A percentile compares a stretch with the other conserved stretches of the same genome.
Conservation (phyloP, 768 basidiomycete genomes). For the Lanmaoa pseudosensibilis region DNA sequence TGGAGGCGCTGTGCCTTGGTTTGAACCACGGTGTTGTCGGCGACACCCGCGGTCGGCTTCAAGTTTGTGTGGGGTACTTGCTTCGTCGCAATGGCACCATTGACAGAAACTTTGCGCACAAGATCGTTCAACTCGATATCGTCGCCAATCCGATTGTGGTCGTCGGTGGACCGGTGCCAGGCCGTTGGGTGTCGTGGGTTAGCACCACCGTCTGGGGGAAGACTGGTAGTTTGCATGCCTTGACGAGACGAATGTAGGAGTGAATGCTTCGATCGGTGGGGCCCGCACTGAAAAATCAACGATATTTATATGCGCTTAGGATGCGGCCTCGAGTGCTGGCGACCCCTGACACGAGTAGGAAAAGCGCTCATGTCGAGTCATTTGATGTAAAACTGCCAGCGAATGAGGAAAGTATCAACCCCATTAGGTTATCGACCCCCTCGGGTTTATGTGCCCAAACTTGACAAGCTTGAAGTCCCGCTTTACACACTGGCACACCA, state of each 20-base stretch:
- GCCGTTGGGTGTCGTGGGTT: conserved; percentile 9
- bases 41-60: not conserved
- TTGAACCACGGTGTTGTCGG: not conserved
- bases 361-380: no score
- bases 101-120: not conserved
- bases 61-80: not conserved
- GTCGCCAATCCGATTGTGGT: not conserved
- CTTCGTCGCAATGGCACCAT: not conserved
- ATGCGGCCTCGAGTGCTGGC: no score
- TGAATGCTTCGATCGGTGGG: not conserved
- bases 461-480: no score
- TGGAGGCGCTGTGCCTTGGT: conserved; percentile 24
- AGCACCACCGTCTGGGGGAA: conserved; percentile 1
- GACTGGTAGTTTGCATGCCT: conserved; percentile 15
- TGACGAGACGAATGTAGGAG: not conserved
- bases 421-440: no score
- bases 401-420: no score
- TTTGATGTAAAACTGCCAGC: no score
- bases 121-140: conserved; percentile 11
- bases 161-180: conserved; percentile 2
- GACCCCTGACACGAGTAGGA: no score
- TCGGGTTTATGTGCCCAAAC: no score
- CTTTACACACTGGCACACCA: no score
- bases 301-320: not conserved
- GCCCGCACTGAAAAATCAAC: no score